These are phyloP conservation scores for Backusella morwellensis DNA, from an alignment of 192 early-diverging fungal species.

Conservation along the genomic window DNA sequence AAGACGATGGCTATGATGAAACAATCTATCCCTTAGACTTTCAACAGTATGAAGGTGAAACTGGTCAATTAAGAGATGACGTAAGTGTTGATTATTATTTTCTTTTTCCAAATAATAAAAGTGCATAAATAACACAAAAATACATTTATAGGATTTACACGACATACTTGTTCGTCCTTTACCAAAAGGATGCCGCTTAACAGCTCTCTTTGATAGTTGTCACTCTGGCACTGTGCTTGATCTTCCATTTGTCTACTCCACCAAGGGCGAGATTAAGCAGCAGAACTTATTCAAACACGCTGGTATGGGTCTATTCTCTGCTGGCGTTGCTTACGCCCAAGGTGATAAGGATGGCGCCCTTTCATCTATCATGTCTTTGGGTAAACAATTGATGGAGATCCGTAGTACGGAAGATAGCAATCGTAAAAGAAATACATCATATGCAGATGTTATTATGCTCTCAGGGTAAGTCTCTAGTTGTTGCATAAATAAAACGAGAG, in stretches of 20 bases:
- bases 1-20: slow-evolving; percentile 78
- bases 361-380: slow-evolving; percentile 42
- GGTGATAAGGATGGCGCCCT: slow-evolving; percentile 44
- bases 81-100: neutral
- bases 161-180: slow-evolving; percentile 70
- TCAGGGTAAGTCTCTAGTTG: slow-evolving; percentile 51
- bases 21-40: slow-evolving; percentile 71
- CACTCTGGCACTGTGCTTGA: slow-evolving; percentile 83
- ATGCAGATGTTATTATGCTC: slow-evolving; percentile 80
- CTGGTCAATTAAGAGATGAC: slow-evolving; percentile 74
- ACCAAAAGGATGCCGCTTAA: slow-evolving; percentile 63
- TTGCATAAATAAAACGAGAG: neutral
- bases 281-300: slow-evolving; percentile 44
- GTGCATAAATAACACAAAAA: neutral
- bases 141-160: slow-evolving; percentile 49
- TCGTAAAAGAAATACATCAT: slow-evolving; percentile 41
- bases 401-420: slow-evolving; percentile 22
- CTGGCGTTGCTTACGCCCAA: slow-evolving; percentile 46
- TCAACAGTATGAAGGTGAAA: slow-evolving; percentile 44
- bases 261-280: slow-evolving; percentile 57
- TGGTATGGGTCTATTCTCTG: slow-evolving; percentile 40
- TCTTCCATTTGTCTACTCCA: slow-evolving; percentile 77
- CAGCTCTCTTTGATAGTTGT: slow-evolving; percentile 84
- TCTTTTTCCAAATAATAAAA: neutral
- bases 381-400: slow-evolving; percentile 41